Percentiles rank a stretch among this genome's conserved stretches.
phyloP scores from a whole-genome alignment of 805 yeast species.

The Kodamaea hsintzibuensis region DNA sequence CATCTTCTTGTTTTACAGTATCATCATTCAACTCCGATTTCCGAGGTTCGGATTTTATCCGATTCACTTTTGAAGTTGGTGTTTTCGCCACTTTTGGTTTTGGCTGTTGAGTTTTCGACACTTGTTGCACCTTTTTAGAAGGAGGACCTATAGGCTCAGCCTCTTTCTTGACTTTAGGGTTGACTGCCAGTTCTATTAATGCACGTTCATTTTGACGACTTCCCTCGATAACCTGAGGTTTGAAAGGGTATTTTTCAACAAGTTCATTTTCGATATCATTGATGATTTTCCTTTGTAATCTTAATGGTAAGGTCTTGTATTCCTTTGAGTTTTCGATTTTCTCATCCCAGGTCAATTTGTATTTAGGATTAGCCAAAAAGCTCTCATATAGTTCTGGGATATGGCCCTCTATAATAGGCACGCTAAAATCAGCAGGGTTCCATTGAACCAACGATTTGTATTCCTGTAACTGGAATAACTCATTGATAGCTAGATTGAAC shows the following conservation, averaged over 20 bases:
- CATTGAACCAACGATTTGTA: slow-evolving; percentile 62
- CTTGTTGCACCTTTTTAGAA: neutral
- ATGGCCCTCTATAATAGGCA: slow-evolving; percentile 17
- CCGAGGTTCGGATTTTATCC: neutral
- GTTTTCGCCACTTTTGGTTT: neutral
- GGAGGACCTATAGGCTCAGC: neutral
- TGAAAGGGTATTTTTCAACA: slow-evolving; percentile 37
- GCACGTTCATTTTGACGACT: slow-evolving; percentile 23
- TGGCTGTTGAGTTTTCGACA: neutral
- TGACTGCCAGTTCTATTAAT: slow-evolving; percentile 14
- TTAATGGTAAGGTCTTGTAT: slow-evolving; percentile 35
- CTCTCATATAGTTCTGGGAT: slow-evolving; percentile 35
- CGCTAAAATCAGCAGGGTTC: slow-evolving; percentile 51
- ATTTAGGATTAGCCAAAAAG: slow-evolving; percentile 27
- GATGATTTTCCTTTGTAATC: slow-evolving; percentile 40
- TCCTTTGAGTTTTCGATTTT: slow-evolving; percentile 21
- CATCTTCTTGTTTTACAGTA: slow-evolving; percentile 4
- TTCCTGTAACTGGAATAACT: slow-evolving; percentile 62
- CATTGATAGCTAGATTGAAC: slow-evolving; percentile 54
- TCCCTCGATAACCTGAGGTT: slow-evolving; percentile 26
- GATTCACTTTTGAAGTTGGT: neutral
- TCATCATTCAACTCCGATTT: slow-evolving; percentile 1
- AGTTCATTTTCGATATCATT: slow-evolving; percentile 34
- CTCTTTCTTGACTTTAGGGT: neutral
- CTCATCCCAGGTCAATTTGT: slow-evolving; percentile 35